phyloP scores from a whole-genome alignment of 331 rosid genomes.

The Pyrus hybrid region DNA sequence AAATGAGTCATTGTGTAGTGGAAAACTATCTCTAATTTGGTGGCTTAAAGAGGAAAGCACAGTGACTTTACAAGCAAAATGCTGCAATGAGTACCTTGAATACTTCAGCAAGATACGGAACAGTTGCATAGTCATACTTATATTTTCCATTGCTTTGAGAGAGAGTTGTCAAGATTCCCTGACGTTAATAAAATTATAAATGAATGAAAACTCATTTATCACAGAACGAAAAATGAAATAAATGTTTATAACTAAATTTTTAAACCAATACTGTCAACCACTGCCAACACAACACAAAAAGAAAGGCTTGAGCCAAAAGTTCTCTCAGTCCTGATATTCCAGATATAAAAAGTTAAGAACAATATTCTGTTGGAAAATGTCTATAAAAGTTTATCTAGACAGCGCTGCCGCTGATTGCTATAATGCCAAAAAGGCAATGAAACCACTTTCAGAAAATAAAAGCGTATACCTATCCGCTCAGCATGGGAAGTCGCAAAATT shows the following conservation, averaged over 20 bases:
- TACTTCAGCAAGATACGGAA: conserved; percentile 86
- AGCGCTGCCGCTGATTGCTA: not conserved
- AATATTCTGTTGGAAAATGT: not conserved
- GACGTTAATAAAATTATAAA: not conserved
- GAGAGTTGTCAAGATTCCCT: conserved; percentile 87
- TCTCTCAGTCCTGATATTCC: not conserved
- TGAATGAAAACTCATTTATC: not conserved
- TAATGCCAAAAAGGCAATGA: not conserved
- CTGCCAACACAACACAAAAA: not conserved
- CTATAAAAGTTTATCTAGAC: not conserved
- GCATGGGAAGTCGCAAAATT: not conserved
- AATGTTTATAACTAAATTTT: not conserved
- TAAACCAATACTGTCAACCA: not conserved
- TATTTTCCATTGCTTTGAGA: conserved; percentile 78
- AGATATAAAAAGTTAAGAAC: not conserved
- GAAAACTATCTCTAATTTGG: not conserved
- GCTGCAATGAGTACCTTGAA: conserved; percentile 47
- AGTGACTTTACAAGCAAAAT: not conserved
- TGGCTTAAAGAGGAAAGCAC: not conserved
- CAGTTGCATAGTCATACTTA: conserved; percentile 82
- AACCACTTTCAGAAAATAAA: not conserved
- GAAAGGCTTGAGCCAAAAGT: not conserved
- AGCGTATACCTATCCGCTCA: not conserved
- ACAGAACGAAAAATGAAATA: not conserved
- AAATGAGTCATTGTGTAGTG: not conserved